phyloP scores from a whole-genome alignment of 78 protist species.

The Cavenderia fasciculata region DNA sequence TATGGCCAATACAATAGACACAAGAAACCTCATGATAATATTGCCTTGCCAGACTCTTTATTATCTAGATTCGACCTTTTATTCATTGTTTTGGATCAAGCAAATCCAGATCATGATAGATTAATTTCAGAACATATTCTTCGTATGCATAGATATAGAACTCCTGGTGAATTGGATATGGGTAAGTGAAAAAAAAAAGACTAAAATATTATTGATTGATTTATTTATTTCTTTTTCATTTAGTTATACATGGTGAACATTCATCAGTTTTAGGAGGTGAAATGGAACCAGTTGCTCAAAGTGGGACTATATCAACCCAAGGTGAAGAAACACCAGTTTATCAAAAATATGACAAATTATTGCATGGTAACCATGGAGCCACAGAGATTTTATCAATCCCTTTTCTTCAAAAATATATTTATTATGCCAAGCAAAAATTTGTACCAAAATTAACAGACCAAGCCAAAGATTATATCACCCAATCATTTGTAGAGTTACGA shows the following conservation, averaged over 20 bases:
- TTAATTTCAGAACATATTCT: constrained; percentile 92
- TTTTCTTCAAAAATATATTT: constrained; percentile 88
- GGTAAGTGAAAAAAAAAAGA: background rate
- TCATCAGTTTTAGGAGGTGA: constrained; percentile 68
- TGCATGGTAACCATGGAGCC: constrained; percentile 35
- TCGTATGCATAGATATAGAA: constrained; percentile 88
- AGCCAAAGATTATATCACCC: constrained; percentile 32
- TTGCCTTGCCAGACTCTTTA: constrained; percentile 99
- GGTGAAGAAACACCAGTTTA: constrained; percentile 35
- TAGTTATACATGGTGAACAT: constrained; percentile 28
- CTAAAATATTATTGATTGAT: background rate
- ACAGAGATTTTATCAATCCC: constrained; percentile 54
- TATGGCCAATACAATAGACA: constrained; percentile 93
- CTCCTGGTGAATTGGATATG: constrained; percentile 6
- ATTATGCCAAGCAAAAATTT: constrained; percentile 44
- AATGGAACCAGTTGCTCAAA: background rate
- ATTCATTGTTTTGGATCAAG: constrained; percentile 94
- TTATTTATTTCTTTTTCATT: background rate
- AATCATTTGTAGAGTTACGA: constrained; percentile 64
- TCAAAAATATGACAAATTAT: constrained; percentile 46
- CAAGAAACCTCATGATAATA: constrained; percentile 85
- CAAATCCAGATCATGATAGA: constrained; percentile 81
- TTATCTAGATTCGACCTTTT: constrained; percentile 99
- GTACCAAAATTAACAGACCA: constrained; percentile 80
- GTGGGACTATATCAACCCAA: background rate